Evolutionary conservation across 768 basidiomycete genomes (phyloP), one percentile per base, ranked within the genome.

Genomic region (Boletus subcaerulescens): DNA sequence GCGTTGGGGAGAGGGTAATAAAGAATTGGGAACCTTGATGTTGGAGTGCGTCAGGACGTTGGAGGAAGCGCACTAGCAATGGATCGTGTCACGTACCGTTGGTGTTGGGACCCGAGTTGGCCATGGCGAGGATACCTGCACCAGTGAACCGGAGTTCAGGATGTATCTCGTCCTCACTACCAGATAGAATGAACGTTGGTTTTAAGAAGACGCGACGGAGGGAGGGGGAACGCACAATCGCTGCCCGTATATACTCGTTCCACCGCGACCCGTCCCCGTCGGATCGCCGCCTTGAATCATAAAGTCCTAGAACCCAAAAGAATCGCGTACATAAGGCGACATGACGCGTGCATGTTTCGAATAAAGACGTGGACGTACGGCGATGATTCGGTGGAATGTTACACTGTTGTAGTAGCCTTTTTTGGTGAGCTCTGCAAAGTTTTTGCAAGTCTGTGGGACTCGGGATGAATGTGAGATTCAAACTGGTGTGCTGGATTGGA

Each of bases 261-360:
- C 91, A 33, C 96, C 95, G 64, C 91, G 77, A 26, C 96, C 96
- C 2, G 96, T 98, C 24, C 96, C 96, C 15, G 94, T 96, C 12
- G 95, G 96, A 69, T 96, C 94, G 40, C 95, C 96, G 29, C 83
- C 86, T 75, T 99, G 96, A 15, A 97, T 86, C 96, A 98, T 98
- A 66, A 98, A 98, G 68, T 95, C 94, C 88, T 95, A 17, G 33
- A 35, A 14, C 33, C 11, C 13, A 33, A 6, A 14, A 24, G 64
- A 20, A 42, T 41, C 33, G 33, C 52, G 33, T 52, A 17, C 14
- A 22, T 22, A 22, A 22, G 22, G 22, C 22, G 13, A 14, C 22
- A 43, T n/a, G 42, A 8, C 35, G 35, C 15, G 5, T 11, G 10
- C 14, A 14, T 9, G 41, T 4, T n/a, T n/a, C n/a, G 13, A 1